Evolutionary conservation across 2,329 filamentous ascomycete genomes (phyloP).

Genomic region (Pseudocercospora musae): DNA sequence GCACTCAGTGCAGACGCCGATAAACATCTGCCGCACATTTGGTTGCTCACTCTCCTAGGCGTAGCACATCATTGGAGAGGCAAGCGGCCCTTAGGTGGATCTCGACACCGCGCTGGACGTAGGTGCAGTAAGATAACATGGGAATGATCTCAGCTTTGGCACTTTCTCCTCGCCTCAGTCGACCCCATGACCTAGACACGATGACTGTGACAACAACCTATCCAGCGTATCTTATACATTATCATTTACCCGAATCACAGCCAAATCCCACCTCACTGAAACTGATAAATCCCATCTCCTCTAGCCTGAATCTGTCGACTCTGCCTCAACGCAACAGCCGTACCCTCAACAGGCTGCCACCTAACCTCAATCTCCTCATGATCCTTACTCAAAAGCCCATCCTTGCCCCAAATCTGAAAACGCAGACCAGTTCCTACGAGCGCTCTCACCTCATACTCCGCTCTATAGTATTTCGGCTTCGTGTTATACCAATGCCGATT

Average conservation of each 20-base stretch:
- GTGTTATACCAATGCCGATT: constrained; percentile 3
- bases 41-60: too few species aligned
- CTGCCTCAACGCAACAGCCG: background rate
- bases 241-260: background rate
- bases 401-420: constrained; percentile 3
- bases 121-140: background rate
- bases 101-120: background rate
- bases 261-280: background rate
- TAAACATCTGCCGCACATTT: too few species aligned
- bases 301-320: background rate
- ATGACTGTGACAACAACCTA: background rate
- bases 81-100: too few species aligned
- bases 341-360: constrained; percentile 1
- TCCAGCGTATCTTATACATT: background rate
- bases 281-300: background rate
- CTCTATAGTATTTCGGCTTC: background rate
- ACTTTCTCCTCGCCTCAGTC: background rate
- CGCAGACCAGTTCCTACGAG: background rate
- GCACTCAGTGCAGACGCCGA: too few species aligned
- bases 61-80: too few species aligned
- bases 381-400: background rate
- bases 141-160: background rate
- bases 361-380: background rate
- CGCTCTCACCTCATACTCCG: background rate
- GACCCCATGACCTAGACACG: too few species aligned